phyloP scores from a whole-genome alignment of 805 yeast species.

The Candida parachauliodes region DNA sequence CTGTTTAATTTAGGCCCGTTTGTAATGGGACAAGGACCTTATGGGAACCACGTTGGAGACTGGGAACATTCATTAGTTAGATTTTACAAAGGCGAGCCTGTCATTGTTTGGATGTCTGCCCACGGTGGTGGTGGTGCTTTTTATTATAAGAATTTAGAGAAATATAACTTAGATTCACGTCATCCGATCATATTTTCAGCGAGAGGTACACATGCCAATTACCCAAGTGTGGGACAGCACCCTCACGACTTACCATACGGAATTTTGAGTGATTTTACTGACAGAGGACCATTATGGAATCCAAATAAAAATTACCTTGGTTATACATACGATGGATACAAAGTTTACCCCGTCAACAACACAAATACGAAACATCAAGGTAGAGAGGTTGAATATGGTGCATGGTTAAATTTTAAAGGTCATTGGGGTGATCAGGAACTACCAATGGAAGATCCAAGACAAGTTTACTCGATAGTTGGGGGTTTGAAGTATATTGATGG shows the following conservation, averaged over 20 bases:
- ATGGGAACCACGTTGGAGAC: conserved; percentile 95
- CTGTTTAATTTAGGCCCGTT: conserved; percentile 93
- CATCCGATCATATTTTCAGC: conserved; percentile 85
- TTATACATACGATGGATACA: conserved; percentile 68
- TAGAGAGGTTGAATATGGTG: conserved; percentile 52
- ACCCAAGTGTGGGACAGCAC: conserved; percentile 93
- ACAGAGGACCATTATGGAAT: conserved; percentile 94
- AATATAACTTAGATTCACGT: conserved; percentile 39
- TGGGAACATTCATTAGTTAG: conserved; percentile 96
- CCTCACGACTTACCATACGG: conserved; percentile 93
- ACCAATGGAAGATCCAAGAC: conserved; percentile 67
- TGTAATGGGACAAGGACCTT: conserved; percentile 97
- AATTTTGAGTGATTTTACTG: conserved; percentile 88
- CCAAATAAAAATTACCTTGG: conserved; percentile 79
- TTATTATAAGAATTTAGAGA: conserved; percentile 71
- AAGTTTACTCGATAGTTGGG: conserved; percentile 74
- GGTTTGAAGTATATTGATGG: conserved; percentile 92
- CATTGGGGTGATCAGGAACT: conserved; percentile 89
- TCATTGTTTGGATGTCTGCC: conserved; percentile 92
- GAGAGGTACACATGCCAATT: conserved; percentile 96
- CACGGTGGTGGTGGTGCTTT: conserved; percentile 97
- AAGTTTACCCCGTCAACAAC: conserved; percentile 41
- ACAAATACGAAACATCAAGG: conserved; percentile 44
- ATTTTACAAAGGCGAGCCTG: conserved; percentile 75
- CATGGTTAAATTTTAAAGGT: conserved; percentile 80